Evolutionary conservation across 345 rosid genomes (phyloP), one percentile per base, ranked within the genome.

Genomic region (Syzygium jambos): DNA sequence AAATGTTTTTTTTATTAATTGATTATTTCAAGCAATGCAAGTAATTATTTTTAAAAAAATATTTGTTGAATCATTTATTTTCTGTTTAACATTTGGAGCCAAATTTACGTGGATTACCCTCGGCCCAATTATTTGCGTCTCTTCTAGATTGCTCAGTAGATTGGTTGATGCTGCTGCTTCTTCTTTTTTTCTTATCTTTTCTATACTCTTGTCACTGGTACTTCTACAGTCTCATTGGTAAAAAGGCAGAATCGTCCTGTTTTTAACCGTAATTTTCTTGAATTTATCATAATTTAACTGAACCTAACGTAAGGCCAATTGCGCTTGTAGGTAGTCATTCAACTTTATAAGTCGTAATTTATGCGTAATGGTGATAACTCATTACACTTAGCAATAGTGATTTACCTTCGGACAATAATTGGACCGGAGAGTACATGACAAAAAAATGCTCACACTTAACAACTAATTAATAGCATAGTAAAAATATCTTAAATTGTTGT

Each of bases 31-130:
- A 68, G 21, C 9, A 4, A 68, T 30, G 4, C 12, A 68, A 34
- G 1, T 0, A 1, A 34, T 34, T 3, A 0, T 8, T 17, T 34
- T 9, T 4, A 2, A 1, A 65, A 68, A 4, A 8, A 34, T 2
- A 15, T 4, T 0, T 34, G 34, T 16, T 0, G 4, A 68, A 68
- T 30, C 5, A 30, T 68, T 17, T 0, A 16, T 5, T 0, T 68
- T 30, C 8, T 7, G 0, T 17, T 11, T 9, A 68, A 68, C 11
- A 34, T 4, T 17, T 5, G 21, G 13, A 2, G 5, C 1, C 23
- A 9, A 4, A 30, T 30, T 68, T 68, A 17, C 3, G 19, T 68
- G 23, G 0, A 68, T 34, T 0, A 1, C 0, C 0, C 23, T 2
- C 21, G 2, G 1, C 5, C 0, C 43, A 68, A 68, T 30, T 30